These are phyloP conservation scores for Cucurbita pepo DNA, from an alignment of 306 rosid species.

Conservation along the genomic window DNA sequence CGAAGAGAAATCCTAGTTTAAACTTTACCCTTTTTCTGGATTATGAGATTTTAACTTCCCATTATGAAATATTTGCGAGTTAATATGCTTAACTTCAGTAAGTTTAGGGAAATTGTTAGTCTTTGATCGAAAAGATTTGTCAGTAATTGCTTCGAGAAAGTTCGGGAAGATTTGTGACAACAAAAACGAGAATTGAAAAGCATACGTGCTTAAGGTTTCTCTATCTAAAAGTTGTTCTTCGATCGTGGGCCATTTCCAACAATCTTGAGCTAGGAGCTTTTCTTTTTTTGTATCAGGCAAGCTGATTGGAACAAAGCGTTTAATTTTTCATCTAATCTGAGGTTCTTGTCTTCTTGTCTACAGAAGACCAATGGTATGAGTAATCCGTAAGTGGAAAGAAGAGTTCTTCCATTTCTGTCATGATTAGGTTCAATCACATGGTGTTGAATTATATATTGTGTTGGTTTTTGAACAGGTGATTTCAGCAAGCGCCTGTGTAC, in stretches of 20 bases:
- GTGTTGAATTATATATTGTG: constrained; percentile 1
- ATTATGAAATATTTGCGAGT: not conserved
- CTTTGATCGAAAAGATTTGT: too few relatives aligned
- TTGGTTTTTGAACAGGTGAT: constrained; percentile 52
- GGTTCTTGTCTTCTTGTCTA: constrained; percentile 71
- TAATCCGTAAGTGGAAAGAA: constrained; percentile 7
- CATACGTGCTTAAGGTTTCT: too few relatives aligned
- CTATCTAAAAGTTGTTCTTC: too few relatives aligned
- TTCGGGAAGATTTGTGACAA: too few relatives aligned
- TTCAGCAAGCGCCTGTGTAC: constrained; percentile 59
- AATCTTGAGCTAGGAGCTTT: too few relatives aligned
- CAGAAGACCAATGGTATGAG: constrained; percentile 51
- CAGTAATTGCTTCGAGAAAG: too few relatives aligned
- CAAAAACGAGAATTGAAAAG: too few relatives aligned
- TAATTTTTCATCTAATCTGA: constrained; percentile 61
- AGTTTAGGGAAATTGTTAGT: too few relatives aligned
- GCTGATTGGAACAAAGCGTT: constrained; percentile 86
- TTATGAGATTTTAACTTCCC: not conserved
- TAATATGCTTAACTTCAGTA: too few relatives aligned
- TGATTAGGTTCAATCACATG: not conserved
- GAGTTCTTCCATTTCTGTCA: not conserved
- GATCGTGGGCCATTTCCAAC: too few relatives aligned
- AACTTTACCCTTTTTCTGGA: not conserved
- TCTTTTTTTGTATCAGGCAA: constrained; percentile 23
- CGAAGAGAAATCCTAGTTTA: not conserved